Evolutionary conservation across 257 asterid species (phyloP).

Genomic region (Vinca minor): DNA sequence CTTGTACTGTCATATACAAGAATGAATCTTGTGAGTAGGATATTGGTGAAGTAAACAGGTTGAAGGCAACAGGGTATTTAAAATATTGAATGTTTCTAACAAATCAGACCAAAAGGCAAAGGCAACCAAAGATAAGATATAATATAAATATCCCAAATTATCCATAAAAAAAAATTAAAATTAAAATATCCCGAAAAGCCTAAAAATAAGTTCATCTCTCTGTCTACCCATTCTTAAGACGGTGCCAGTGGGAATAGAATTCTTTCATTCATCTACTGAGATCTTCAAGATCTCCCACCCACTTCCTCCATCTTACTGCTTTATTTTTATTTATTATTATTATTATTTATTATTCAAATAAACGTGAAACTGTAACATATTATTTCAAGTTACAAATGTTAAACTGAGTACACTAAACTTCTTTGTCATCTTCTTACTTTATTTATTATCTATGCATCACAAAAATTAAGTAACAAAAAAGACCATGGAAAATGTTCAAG

Average conservation of each 20-base stretch:
- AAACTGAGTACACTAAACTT: too few species aligned
- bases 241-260: background rate
- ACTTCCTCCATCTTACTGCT: constrained; percentile 2
- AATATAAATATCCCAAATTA: background rate
- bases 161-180: too few species aligned
- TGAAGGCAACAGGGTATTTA: background rate
- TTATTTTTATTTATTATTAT: too few species aligned
- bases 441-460: too few species aligned
- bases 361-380: too few species aligned
- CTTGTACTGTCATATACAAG: too few species aligned
- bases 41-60: background rate
- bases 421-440: too few species aligned
- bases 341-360: too few species aligned
- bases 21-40: too few species aligned
- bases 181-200: background rate
- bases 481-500: too few species aligned
- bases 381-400: too few species aligned
- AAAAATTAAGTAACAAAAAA: too few species aligned
- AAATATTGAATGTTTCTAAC: constrained; percentile 5
- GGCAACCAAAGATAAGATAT: constrained; percentile 15
- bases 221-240: constrained; percentile 19
- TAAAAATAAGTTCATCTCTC: constrained; percentile 14
- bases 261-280: constrained; percentile 4
- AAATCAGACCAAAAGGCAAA: constrained; percentile 11
- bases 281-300: constrained; percentile 13